These are phyloP conservation scores for Paecilomyces variotii DNA, from an alignment of 2,329 filamentous ascomycete species.

Conservation along the genomic window DNA sequence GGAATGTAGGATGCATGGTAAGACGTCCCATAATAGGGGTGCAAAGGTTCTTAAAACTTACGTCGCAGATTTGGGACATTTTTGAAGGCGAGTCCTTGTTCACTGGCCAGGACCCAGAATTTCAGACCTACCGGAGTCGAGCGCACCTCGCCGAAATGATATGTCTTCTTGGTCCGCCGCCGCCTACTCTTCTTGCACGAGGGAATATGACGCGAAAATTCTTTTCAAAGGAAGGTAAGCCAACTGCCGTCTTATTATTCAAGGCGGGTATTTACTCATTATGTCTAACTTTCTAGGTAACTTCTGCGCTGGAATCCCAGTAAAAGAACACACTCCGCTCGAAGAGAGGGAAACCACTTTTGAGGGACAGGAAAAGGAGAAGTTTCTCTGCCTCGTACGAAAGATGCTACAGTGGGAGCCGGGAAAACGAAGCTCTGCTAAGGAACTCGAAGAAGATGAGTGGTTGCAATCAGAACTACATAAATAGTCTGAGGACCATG, in stretches of 20 bases:
- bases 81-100: conserved; percentile 43
- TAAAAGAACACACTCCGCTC: not conserved
- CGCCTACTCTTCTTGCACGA: conserved; percentile 18
- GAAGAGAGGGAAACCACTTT: not conserved
- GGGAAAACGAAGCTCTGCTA: conserved; percentile 18
- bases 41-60: not conserved
- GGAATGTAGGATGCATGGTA: conserved; percentile 45
- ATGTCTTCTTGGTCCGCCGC: conserved; percentile 37
- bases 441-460: conserved; percentile 19
- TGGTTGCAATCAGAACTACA: conserved; percentile 8
- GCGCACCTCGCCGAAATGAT: conserved; percentile 45
- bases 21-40: conserved; percentile 6
- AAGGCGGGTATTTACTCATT: no score
- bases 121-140: conserved; percentile 25
- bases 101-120: conserved; percentile 31
- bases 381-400: not conserved
- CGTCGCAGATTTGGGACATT: conserved; percentile 38
- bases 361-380: not conserved
- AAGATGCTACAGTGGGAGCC: not conserved
- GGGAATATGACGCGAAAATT: conserved; percentile 12
- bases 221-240: not conserved
- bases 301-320: not conserved
- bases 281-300: no score
- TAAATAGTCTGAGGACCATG: no score
- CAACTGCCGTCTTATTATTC: no score